Evolutionary conservation across 768 basidiomycete species (phyloP).

Genomic region (Amanita fuliginea): DNA sequence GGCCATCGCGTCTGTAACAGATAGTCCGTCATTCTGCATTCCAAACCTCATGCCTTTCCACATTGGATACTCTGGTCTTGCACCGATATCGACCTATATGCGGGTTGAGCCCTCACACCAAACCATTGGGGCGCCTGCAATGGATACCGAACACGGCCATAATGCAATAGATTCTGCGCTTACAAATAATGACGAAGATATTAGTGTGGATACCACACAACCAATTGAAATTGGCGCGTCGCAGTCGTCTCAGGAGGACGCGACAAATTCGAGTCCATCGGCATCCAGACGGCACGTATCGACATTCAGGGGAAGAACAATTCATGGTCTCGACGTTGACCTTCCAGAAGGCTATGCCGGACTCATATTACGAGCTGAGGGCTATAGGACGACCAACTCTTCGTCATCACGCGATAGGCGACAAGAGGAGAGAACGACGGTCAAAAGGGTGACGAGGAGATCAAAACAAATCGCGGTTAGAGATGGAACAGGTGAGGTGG

Average conservation of each 20-base stretch:
- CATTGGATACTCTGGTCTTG: slow-evolving; percentile 57
- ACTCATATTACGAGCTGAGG: slow-evolving; percentile 38
- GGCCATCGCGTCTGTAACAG: background rate
- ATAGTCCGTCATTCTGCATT: slow-evolving; percentile 26
- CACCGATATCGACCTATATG: slow-evolving; percentile 68
- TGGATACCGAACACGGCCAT: background rate
- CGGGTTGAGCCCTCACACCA: slow-evolving; percentile 35
- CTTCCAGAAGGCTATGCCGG: slow-evolving; percentile 63
- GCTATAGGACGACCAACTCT: slow-evolving; percentile 8
- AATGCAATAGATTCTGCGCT: background rate
- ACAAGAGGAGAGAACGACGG: background rate
- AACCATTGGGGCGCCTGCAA: slow-evolving; percentile 16
- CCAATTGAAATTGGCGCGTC: background rate
- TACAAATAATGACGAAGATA: background rate
- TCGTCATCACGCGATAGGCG: slow-evolving; percentile 1
- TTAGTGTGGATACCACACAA: background rate
- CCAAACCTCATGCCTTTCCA: slow-evolving; percentile 82
- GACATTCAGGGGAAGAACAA: slow-evolving; percentile 63
- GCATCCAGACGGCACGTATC: slow-evolving; percentile 37
- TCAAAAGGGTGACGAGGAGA: slow-evolving; percentile 16
- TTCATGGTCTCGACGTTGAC: slow-evolving; percentile 53
- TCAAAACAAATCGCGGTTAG: slow-evolving; percentile 13
- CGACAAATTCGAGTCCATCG: background rate
- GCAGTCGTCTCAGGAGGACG: slow-evolving; percentile 1
- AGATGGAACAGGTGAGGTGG: slow-evolving; percentile 13